Base-by-base conservation (phyloP, 2,329 filamentous ascomycete genomes). In the Escovopsis sp. region DNA sequence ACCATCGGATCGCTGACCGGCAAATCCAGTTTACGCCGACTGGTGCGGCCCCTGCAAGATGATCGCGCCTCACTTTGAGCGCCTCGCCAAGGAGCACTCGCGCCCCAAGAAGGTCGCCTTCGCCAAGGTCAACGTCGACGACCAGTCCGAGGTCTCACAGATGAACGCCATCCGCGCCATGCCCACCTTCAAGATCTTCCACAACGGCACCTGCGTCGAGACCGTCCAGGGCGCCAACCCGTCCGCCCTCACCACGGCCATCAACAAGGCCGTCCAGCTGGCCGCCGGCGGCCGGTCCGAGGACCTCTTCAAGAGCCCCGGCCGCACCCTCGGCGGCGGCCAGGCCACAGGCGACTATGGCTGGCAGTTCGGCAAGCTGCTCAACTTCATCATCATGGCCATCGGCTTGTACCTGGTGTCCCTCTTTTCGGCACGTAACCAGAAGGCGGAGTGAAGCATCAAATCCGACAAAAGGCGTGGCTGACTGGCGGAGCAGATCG, bases 31-130 rank as follows among this genome's bases (percentile, higher is more conserved):
- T 71, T 93, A 91, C 57, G 89, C 89, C 60, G 84, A 93, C 65
- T 94, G 86, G 84, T 96, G 87, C 61, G 83, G 81, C 43, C 87
- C 89, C 55, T 95, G 88, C 74, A 93, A 93, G 66, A 76, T 81
- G 58, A 93, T 96, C 50, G 84, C 84, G 39, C 89, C 89, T 15
- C 76, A 84, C 43, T 96, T 93, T 62, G 85, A 94, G 57, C 77
- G 81, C 53, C 79, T 96, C 44, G 76, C 87, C 38, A 70, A 72
- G 45, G 82, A 89, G 59, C 76, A 91, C 55, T 79, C 86, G 39
- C 79, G 86, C 50, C 80, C 86, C 13, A 81, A 81, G 55, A 79
- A 79, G 57, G 82, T 96, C 54, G 83, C 84, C 37, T 98, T 96
- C 59, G 79, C 78, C 56, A 96, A 94, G 65, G 77, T 96, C 67